Conservation (phyloP, 495 filamentous ascomycete species). For the Talaromyces nanjingensis region DNA sequence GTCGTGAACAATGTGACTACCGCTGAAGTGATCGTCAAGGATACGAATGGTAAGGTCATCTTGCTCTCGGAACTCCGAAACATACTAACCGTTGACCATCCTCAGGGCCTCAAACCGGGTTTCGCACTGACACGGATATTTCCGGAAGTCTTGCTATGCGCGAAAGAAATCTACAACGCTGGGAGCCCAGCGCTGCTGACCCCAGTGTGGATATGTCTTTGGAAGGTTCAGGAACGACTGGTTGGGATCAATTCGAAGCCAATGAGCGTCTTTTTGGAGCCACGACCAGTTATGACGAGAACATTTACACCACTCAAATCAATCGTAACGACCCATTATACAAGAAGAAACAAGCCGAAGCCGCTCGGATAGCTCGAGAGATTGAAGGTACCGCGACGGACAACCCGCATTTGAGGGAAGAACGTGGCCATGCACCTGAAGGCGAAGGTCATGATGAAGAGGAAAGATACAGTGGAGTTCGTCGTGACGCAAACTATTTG, state of each 20-base stretch:
- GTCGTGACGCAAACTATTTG: constrained; percentile 61
- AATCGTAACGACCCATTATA: constrained; percentile 76
- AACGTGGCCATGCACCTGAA: constrained; percentile 62
- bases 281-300: constrained; percentile 84
- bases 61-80: background rate
- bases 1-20: constrained; percentile 49
- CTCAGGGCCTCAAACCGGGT: constrained; percentile 46
- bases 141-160: constrained; percentile 61
- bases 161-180: constrained; percentile 75
- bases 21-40: constrained; percentile 43
- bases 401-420: constrained; percentile 81
- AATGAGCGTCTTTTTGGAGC: constrained; percentile 85
- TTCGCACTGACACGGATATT: constrained; percentile 86
- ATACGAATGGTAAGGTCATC: constrained; percentile 62
- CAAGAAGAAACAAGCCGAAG: constrained; percentile 64
- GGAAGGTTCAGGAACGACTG: constrained; percentile 46
- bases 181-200: constrained; percentile 65
- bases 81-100: background rate
- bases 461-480: constrained; percentile 93
- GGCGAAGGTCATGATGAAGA: constrained; percentile 81
- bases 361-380: constrained; percentile 79
- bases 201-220: constrained; percentile 58
- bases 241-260: constrained; percentile 92
- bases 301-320: constrained; percentile 86
- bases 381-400: constrained; percentile 66